Evolutionary conservation across 176 grass and related monocot species (phyloP), one percentile per base, ranked within the genome.

Genomic region (Bothriochloa decipiens): DNA sequence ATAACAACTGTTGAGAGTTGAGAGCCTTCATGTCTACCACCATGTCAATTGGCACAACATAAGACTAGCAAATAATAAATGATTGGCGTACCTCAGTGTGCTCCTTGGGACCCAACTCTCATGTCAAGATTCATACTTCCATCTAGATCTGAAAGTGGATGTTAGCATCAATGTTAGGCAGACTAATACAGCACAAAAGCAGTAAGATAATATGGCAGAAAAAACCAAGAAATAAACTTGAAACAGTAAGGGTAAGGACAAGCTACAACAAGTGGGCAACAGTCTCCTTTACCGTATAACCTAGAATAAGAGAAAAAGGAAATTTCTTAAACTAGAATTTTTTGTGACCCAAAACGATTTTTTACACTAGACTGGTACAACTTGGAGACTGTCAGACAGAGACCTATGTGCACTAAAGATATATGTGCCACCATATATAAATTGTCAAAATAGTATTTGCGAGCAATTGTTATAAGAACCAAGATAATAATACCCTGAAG

Each of bases 1-100:
- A 87, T 82, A 41, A 10, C 78, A 82, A 65, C 55, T 42, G 66
- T 77, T 32, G 53, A 32, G 80, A 88, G 42, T 83, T 41, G 41
- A 23, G 74, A 88, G 14, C 65, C 29, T 72, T 63, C 80, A 83
- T 86, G 79, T 67, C 73, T 36, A 75, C 74, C 80, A 83, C 67
- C 74, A 69, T 69, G 79, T 69, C 74, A 11, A 90, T 80, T 67
- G 60, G 61, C 75, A 87, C 70, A 85, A 68, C 49, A 75, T 47
- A 79, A 73, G 39, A 78, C 40, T 76, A 84, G 75, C 75, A 65
- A 53, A 68, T n/a, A 47, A 42, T 64, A 55, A 80, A 84, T 79
- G 76, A 91, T 87, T 87, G 70, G 50, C 63, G 75, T 55, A 80
- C 76, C 81, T 87, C 52, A 70, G 37, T 75, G 76, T 71, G 81